Evolutionary conservation across 257 asterid species (phyloP).

Genomic region (Penstemon eatonii): DNA sequence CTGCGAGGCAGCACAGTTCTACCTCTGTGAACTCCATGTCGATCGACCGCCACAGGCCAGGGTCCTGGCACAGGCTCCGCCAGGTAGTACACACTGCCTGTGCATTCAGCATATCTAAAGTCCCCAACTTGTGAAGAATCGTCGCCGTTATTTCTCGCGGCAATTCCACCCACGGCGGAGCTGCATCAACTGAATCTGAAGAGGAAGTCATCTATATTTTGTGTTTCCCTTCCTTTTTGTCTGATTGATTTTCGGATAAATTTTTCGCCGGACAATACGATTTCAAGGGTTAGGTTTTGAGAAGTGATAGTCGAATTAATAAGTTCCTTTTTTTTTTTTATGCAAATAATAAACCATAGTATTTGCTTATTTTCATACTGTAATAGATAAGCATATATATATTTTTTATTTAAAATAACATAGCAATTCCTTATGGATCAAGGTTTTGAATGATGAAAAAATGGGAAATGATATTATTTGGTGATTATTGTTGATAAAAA

Average conservation of each 20-base stretch:
- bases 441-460: no score
- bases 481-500: no score
- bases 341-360: no score
- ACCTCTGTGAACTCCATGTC: conserved; percentile 31
- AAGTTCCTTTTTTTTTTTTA: no score
- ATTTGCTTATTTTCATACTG: no score
- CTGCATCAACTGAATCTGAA: conserved; percentile 9
- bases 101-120: conserved; percentile 42
- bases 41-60: conserved; percentile 47
- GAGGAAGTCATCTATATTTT: conserved; percentile 25
- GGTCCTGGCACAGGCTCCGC: conserved; percentile 48
- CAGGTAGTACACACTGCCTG: conserved; percentile 46
- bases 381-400: no score
- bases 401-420: no score
- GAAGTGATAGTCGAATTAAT: no score
- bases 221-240: background rate
- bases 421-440: no score
- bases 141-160: conserved; percentile 49
- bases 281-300: conserved; percentile 29
- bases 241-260: background rate
- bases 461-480: no score
- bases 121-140: conserved; percentile 47
- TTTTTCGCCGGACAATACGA: background rate
- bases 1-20: conserved; percentile 35
- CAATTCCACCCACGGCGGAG: conserved; percentile 52